Evolutionary conservation across 108 stramenopile species (phyloP).

Genomic region (Stephanodiscus triporus): DNA sequence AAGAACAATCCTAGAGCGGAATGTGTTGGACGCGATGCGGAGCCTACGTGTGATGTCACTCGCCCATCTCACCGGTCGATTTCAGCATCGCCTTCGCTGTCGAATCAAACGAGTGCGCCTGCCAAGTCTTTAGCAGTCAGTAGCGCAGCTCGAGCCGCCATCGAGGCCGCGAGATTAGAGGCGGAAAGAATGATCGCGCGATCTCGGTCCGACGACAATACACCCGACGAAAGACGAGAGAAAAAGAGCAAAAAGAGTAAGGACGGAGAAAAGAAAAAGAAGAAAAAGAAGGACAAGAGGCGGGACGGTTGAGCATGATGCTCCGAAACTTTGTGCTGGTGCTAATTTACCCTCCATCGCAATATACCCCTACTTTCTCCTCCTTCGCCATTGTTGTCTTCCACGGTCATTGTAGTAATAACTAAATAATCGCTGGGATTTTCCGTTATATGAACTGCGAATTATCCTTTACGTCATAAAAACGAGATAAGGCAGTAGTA

Average conservation of each 20-base stretch:
- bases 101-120: neutral
- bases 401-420: too few species aligned
- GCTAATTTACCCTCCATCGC: too few species aligned
- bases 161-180: slow-evolving; percentile 30
- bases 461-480: too few species aligned
- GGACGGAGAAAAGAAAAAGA: slow-evolving; percentile 15
- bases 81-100: neutral
- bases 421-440: too few species aligned
- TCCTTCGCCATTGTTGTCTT: too few species aligned
- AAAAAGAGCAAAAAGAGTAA: slow-evolving; percentile 23
- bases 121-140: slow-evolving; percentile 13
- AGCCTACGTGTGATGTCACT: neutral
- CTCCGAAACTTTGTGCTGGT: too few species aligned
- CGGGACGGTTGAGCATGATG: neutral
- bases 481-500: too few species aligned
- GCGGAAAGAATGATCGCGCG: slow-evolving; percentile 34
- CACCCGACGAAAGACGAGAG: neutral
- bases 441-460: too few species aligned
- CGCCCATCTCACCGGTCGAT: neutral
- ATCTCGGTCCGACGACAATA: slow-evolving; percentile 8
- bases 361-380: too few species aligned
- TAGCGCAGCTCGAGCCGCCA: slow-evolving; percentile 34
- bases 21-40: neutral
- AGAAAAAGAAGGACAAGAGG: too few species aligned
- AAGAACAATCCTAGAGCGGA: neutral